Percentiles rank a stretch among this genome's conserved stretches.
These are phyloP conservation scores for Cystoderma amianthinum DNA, from an alignment of 768 basidiomycete species.

Conservation along the genomic window DNA sequence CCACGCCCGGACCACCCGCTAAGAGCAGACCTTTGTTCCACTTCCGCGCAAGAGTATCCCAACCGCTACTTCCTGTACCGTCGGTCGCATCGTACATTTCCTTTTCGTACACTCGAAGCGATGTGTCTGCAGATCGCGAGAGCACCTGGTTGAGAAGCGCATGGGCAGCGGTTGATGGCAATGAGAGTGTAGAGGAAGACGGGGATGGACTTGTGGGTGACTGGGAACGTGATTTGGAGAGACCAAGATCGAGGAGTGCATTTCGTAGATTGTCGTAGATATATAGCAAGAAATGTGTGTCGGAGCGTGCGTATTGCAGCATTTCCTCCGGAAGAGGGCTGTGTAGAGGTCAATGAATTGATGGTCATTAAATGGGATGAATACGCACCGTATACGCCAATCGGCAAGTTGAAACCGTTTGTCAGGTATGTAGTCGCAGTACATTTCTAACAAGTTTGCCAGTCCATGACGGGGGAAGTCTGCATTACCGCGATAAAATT, in stretches of 20 bases:
- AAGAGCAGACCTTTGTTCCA: slow-evolving; percentile 67
- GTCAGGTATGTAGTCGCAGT: slow-evolving; percentile 86
- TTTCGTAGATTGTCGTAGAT: slow-evolving; percentile 90
- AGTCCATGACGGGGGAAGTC: slow-evolving; percentile 84
- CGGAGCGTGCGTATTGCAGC: slow-evolving; percentile 88
- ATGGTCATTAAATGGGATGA: neutral
- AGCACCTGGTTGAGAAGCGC: slow-evolving; percentile 57
- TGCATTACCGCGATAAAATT: slow-evolving; percentile 15
- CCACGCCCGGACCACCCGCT: slow-evolving; percentile 25
- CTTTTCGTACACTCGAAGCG: slow-evolving; percentile 61
- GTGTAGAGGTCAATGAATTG: neutral
- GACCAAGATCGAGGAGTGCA: slow-evolving; percentile 71
- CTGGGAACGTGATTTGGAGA: slow-evolving; percentile 33
- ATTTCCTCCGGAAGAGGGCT: slow-evolving; percentile 84
- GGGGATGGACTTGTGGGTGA: slow-evolving; percentile 21
- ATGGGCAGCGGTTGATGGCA: slow-evolving; percentile 14
- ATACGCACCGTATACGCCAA: slow-evolving; percentile 81
- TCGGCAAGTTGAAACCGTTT: slow-evolving; percentile 97
- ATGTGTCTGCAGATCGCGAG: slow-evolving; percentile 68
- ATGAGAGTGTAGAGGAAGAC: slow-evolving; percentile 8
- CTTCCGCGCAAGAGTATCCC: slow-evolving; percentile 71
- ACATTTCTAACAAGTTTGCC: slow-evolving; percentile 78
- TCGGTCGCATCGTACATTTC: slow-evolving; percentile 62
- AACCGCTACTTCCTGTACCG: slow-evolving; percentile 66
- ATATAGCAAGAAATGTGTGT: slow-evolving; percentile 92